These are phyloP conservation scores for Phytophthora hybrid DNA, from an alignment of 352 stramenopile genomes.

Conservation along the genomic window DNA sequence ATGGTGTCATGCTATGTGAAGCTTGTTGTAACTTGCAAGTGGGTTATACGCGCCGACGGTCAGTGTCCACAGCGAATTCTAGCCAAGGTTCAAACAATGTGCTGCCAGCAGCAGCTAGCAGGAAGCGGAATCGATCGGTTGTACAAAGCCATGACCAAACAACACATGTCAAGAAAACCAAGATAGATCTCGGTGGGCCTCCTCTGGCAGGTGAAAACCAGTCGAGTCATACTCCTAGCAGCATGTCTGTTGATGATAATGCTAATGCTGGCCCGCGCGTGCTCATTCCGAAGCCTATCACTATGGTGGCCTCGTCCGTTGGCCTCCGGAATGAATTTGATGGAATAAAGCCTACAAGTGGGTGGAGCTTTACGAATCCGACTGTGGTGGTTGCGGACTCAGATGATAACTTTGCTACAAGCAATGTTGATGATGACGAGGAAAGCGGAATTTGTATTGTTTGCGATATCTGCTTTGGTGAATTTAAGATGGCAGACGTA, in stretches of 20 bases:
- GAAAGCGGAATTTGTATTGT: conserved; percentile 67
- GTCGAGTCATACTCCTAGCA: conserved; percentile 9
- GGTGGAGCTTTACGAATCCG: conserved; percentile 31
- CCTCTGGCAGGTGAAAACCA: conserved; percentile 17
- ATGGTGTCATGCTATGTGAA: conserved; percentile 45
- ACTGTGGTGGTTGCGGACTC: conserved; percentile 53
- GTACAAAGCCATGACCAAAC: conserved; percentile 14
- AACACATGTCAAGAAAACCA: conserved; percentile 30
- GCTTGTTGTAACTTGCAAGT: conserved; percentile 46
- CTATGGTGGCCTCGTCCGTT: conserved; percentile 30
- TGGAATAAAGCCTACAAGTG: conserved; percentile 27
- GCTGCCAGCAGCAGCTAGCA: conserved; percentile 1
- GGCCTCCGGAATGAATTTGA: conserved; percentile 34
- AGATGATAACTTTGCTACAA: conserved; percentile 40
- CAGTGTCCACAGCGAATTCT: conserved; percentile 6
- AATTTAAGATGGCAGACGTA: conserved; percentile 78
- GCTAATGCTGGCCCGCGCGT: conserved; percentile 12
- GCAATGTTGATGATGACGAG: conserved; percentile 42
- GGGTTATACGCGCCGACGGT: conserved; percentile 34
- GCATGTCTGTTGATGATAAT: conserved; percentile 27
- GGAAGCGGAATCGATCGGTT: conserved; percentile 32
- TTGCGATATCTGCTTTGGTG: conserved; percentile 80
- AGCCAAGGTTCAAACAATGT: not conserved
- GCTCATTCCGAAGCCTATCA: conserved; percentile 44
- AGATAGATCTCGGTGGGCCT: conserved; percentile 13